Evolutionary conservation across 2,329 filamentous ascomycete species (phyloP).

Genomic region (Curvularia verruculosa): DNA sequence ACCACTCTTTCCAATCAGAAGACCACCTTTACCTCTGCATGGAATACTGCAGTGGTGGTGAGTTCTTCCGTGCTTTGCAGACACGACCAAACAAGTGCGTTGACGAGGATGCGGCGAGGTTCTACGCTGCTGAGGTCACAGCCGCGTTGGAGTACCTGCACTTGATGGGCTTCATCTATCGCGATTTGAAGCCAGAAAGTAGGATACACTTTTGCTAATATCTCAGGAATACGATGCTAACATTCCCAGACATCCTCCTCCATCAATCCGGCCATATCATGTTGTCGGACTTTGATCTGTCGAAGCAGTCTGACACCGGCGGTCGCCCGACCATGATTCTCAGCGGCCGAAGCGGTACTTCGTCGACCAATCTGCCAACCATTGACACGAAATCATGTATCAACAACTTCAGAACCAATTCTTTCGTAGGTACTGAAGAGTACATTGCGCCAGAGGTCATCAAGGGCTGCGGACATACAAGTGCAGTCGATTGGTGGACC

Average conservation of each 20-base stretch:
- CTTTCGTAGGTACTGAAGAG: conserved; percentile 97
- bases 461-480: conserved; percentile 97
- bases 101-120: conserved; percentile 92
- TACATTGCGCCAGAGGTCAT: conserved; percentile 99
- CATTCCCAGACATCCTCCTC: conserved; percentile 79
- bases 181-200: conserved; percentile 97
- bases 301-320: conserved; percentile 94
- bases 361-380: conserved; percentile 85
- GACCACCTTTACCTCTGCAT: conserved; percentile 99
- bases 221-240: conserved; percentile 46
- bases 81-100: conserved; percentile 97
- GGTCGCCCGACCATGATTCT: conserved; percentile 98
- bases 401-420: conserved; percentile 96
- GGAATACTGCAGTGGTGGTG: conserved; percentile 98
- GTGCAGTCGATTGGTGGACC: conserved; percentile 99
- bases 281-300: conserved; percentile 98
- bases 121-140: conserved; percentile 97
- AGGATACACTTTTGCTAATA: conserved; percentile 50
- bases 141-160: conserved; percentile 96
- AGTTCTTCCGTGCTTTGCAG: conserved; percentile 97
- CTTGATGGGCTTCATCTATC: conserved; percentile 99
- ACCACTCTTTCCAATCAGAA: conserved; percentile 98
- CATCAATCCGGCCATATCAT: conserved; percentile 99
- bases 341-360: conserved; percentile 75
- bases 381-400: conserved; percentile 99